Base-by-base conservation (phyloP, 352 stramenopile species). In the Globisporangium echinulatum region DNA sequence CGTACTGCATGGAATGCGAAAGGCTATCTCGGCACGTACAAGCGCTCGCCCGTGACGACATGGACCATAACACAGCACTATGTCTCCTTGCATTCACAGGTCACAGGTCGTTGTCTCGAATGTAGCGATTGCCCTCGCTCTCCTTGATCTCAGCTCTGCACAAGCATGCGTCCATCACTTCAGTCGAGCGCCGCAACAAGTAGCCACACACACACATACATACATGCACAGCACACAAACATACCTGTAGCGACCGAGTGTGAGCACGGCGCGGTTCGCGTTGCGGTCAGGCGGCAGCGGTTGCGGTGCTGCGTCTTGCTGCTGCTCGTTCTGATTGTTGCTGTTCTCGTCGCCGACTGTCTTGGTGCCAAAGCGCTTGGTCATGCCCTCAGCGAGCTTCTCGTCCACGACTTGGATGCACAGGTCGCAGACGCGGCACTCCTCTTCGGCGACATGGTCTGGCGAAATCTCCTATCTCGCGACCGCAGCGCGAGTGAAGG, bases 41-140 rank as follows among this genome's bases (percentile, higher is more conserved):
- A 33, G 25, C 25, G 25, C 25, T 33, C 25, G 25, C 25, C 3
- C 25, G 25, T 33, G 25, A 33, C 25, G 25, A 33, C 25, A 33
- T 33, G 25, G 25, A 33, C 25, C 25, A 33, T 33, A 33, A 10
- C 37, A 14, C 15, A 17, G 14, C 13, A 42, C 47, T 47, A 17
- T 3, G 25, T 33, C 25, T 33, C 25, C 25, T 15, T 33, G 17
- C 38, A 14, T 10, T 50, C 9, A 38, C 37, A 33, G 25, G 7
- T 74, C 67, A 94, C 55, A 94, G 58, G 59, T 94, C 85, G 17
- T 77, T 87, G 69, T 94, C 85, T 47, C 85, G 81, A 50, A 94
- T 94, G 79, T 92, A 94, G 37, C 85, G 79, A 56, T 94, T 94
- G 62, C 85, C 85, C 70, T 94, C 85, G 56, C 82, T 92, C 59